Evolutionary conservation across 2,329 filamentous ascomycete genomes (phyloP), one percentile per base, ranked within the genome.

Genomic region (Lachnellula willkommii): DNA sequence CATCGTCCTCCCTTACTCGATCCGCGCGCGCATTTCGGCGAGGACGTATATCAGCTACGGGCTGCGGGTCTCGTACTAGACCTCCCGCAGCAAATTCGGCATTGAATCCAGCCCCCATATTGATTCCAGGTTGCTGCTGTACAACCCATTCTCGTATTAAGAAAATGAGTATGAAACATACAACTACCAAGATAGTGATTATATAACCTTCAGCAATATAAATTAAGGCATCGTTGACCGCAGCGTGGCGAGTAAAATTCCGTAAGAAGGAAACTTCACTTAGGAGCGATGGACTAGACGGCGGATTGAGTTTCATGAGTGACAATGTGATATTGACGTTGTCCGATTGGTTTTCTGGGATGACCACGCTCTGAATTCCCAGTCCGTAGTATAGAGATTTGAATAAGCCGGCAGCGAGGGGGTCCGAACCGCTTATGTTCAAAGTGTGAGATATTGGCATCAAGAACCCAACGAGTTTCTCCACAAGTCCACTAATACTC

Each of bases 71-170:
- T 54, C 61, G 52, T 11, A 59, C 54, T 45, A 57, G 61, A 6
- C 76, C 76, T n/a, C 73, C 72, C 7, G 76, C 80, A 11, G 79
- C 83, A 66, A 85, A 81, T 3, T 81, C 82, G 8, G 80, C 66
- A 72, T 76, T 58, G 71, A 77, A 66, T 69, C 74, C 61, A 72
- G 66, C 86, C 0, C 84, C 87, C 76, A 94, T 86, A 66, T 95
- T 95, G 63, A 94, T 87, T 61, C 92, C 87, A 5, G 93, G 94
- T 69, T 99, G 94, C 70, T 99, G 94, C 70, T 99, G 94, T 9
- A 99, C 91, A 50, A 99, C 94, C 81, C 96, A 99, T 74, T 99
- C 94, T 47, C 95, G 79, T 47, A 99, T 96, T 4, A 99, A 75
- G 64, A 99, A 99, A 43, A 99, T 85, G n/a, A 99, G 76, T 57